Evolutionary conservation across 2,329 filamentous ascomycete species (phyloP), one percentile per base, ranked within the genome.

Genomic region (Leptosphaerulina australis): DNA sequence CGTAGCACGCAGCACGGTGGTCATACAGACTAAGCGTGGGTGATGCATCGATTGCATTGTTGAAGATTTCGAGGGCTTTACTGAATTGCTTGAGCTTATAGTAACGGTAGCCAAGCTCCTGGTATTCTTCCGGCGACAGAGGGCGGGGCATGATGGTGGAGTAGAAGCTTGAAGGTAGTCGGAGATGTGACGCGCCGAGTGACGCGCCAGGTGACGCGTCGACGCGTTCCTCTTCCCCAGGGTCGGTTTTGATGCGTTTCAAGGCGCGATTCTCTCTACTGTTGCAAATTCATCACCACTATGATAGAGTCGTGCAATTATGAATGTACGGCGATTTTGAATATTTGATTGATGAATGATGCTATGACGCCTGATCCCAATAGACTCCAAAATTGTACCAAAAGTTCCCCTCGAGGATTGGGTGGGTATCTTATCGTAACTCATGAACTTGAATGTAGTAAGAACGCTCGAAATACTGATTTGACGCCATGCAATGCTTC

Each of bases 1-100:
- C 78, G 50, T 81, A 77, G 26, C 79, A 78, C 10, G 82, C 82
- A 28, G 81, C 78, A 38, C 83, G 79, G 51, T 79, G 77, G 63
- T 85, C 82, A 36, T 82, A 71, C 22, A 84, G 70, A 48, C 47
- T 50, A 10, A 67, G 34, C 3, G 56, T 59, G n/a, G 66, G 64
- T n/a, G 57, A 54, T 4, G 50, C 53, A 21, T 71, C 60, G 29
- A 71, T 68, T 25, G 55, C 71, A 12, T 64, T 53, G 7, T 67
- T 68, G 45, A 74, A 73, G 1, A 65, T 64, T 36, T 69, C 60
- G 3, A 69, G 41, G 0, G 71, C 72, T 15, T 69, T 63, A 11
- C 69, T 59, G 41, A 70, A 74, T 29, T 72, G 60, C 31, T 69
- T 72, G 24, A 66, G 58, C 36, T 66, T 69, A 51, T 72, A 74